phyloP scores from a whole-genome alignment of 805 yeast genomes.

The Suhomyces kilbournensis region DNA sequence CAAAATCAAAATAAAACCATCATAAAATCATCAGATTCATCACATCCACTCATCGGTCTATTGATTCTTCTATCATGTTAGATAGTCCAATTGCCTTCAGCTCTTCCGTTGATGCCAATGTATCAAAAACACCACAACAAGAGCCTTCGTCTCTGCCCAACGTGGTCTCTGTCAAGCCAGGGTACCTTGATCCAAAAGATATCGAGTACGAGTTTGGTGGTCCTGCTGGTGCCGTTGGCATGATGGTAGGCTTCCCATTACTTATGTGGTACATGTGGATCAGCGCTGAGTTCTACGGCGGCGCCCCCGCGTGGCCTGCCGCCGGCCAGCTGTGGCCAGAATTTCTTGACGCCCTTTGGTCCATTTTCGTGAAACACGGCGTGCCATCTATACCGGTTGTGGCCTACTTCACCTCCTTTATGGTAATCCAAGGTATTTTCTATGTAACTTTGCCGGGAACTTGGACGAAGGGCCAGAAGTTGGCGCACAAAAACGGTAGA shows the following conservation, averaged over 20 bases:
- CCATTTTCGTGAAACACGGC: slow-evolving; percentile 49
- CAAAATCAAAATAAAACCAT: not conserved
- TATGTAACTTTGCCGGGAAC: slow-evolving; percentile 88
- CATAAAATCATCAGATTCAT: no score
- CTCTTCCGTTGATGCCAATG: not conserved
- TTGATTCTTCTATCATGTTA: not conserved
- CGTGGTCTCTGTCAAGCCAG: slow-evolving; percentile 8
- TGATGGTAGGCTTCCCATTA: slow-evolving; percentile 90
- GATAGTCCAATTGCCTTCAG: not conserved
- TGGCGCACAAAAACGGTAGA: slow-evolving; percentile 71
- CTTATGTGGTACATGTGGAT: slow-evolving; percentile 98
- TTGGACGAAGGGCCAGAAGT: slow-evolving; percentile 93
- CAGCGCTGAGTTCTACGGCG: slow-evolving; percentile 75
- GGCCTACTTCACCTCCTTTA: slow-evolving; percentile 67
- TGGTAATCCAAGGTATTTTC: slow-evolving; percentile 64
- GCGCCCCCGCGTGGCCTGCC: slow-evolving; percentile 67
- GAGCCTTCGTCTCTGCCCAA: not conserved
- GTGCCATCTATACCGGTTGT: slow-evolving; percentile 62
- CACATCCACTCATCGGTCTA: not conserved
- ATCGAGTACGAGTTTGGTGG: slow-evolving; percentile 93
- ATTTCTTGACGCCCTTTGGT: slow-evolving; percentile 42
- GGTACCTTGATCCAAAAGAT: slow-evolving; percentile 42
- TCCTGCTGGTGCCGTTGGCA: slow-evolving; percentile 79
- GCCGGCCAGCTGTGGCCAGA: slow-evolving; percentile 52
- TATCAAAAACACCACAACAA: not conserved